Evolutionary conservation across 257 asterid species (phyloP), one percentile per base, ranked within the genome.

Genomic region (Cordia subcordata): DNA sequence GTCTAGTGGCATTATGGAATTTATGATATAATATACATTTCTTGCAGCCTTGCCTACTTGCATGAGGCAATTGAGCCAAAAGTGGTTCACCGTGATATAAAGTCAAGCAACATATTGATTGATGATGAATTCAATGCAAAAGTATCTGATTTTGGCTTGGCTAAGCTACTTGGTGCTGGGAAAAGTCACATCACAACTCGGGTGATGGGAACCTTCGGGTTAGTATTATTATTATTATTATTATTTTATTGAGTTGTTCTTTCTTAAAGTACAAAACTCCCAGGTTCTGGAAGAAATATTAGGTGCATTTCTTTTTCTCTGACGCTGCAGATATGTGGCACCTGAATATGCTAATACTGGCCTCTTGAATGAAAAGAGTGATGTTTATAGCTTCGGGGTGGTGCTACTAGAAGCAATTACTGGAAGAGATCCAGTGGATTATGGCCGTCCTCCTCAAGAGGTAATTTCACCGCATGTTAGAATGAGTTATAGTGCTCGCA

Each of bases 161-260:
- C 98, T 63, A 91, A 91, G 85, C 77, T 91, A 65, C 96, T 90
- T 27, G 96, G 96, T 65, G 91, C 92, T 10, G 98, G 98, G 55
- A 88, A 85, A 76, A 91, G 94, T 68, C 94, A 91, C 77, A 88
- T 91, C 53, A 85, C 98, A 10, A 91, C 96, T 55, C 83, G 96
- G 53, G 98, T 91, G 66, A 91, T 88, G 98, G 98, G 98, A 20
- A 91, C 98, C 68, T 91, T 91, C 18, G 98, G 98, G 96, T 90
- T 53, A 70, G 90, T 75, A 67, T n/a, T n/a, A n/a, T n/a, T n/a
- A n/a, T n/a, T n/a, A n/a, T n/a, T n/a, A n/a, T n/a, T n/a, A n/a
- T n/a, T n/a, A 60, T 71, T 42, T 18, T 51, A 59, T 49, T 18
- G 19, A 13, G 17, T 55, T 5, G 56, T 39, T 55, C 19, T 15